These are phyloP conservation scores for Volvariella volvacea DNA, from an alignment of 1,284 basidiomycete genomes.

Conservation along the genomic window DNA sequence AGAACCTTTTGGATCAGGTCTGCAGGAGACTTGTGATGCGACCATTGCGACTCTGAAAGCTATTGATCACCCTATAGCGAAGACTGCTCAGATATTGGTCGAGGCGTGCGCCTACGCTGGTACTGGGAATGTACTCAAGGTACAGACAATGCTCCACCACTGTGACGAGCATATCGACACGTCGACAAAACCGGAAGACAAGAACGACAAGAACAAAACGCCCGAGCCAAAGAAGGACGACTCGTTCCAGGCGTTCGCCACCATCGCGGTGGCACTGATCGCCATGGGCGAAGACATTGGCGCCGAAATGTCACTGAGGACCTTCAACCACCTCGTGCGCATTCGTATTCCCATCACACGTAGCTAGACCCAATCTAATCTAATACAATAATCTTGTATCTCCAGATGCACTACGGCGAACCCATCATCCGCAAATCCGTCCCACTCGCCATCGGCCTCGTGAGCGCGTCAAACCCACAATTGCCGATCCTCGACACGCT, in stretches of 20 bases:
- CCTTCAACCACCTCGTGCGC: conserved; percentile 89
- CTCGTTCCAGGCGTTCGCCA: conserved; percentile 90
- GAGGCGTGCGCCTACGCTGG: conserved; percentile 95
- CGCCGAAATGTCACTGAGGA: conserved; percentile 91
- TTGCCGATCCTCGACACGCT: conserved; percentile 95
- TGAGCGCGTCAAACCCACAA: conserved; percentile 94
- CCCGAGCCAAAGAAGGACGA: conserved; percentile 60
- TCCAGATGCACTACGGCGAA: conserved; percentile 98
- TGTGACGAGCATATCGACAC: conserved; percentile 88
- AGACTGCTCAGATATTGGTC: conserved; percentile 88
- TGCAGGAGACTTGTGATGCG: conserved; percentile 90
- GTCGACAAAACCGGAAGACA: conserved; percentile 45
- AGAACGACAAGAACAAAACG: conserved; percentile 49
- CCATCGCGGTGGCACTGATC: conserved; percentile 90
- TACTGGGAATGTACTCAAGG: conserved; percentile 92
- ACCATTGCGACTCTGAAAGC: conserved; percentile 94
- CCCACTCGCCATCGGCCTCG: conserved; percentile 93
- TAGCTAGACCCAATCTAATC: neutral
- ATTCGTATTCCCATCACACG: too few species aligned
- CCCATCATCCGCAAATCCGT: conserved; percentile 89
- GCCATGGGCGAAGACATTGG: conserved; percentile 99
- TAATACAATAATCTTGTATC: neutral
- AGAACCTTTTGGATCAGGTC: conserved; percentile 43
- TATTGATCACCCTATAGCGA: conserved; percentile 90
- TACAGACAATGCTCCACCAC: conserved; percentile 90